Evolutionary conservation across 768 basidiomycete genomes (phyloP).

Genomic region (Mycena metata): DNA sequence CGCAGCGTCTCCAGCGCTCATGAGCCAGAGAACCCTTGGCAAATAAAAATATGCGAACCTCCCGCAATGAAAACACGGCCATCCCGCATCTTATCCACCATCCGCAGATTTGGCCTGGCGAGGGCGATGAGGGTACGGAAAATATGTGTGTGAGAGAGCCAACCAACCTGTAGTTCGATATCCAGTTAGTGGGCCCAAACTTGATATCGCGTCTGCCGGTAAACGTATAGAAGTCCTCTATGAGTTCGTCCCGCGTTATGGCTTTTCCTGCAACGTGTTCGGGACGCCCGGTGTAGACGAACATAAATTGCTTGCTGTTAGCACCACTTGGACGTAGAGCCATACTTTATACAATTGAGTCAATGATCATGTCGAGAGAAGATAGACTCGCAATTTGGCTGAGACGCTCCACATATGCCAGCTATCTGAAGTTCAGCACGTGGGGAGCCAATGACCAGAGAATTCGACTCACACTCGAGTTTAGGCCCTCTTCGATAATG

Average conservation of each 20-base stretch:
- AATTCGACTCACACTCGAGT: conserved; percentile 42
- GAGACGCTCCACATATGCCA: too few relatives aligned
- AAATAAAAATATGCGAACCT: conserved; percentile 46
- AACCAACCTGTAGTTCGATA: conserved; percentile 46
- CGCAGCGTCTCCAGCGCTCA: conserved; percentile 52
- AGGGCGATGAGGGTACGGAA: conserved; percentile 26
- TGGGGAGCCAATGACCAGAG: too few relatives aligned
- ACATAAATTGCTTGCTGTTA: too few relatives aligned
- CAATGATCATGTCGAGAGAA: too few relatives aligned
- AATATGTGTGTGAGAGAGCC: neutral
- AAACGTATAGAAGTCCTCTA: conserved; percentile 44
- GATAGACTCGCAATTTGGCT: too few relatives aligned
- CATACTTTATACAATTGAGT: too few relatives aligned
- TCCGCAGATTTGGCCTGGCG: conserved; percentile 59
- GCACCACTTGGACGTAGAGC: too few relatives aligned
- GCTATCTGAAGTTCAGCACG: too few relatives aligned
- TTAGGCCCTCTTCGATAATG: conserved; percentile 47
- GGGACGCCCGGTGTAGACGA: too few relatives aligned
- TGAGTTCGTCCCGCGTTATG: conserved; percentile 42
- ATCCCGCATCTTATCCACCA: conserved; percentile 56
- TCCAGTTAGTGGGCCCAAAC: conserved; percentile 45
- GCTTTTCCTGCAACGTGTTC: too few relatives aligned
- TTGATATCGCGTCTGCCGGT: conserved; percentile 48
- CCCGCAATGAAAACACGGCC: conserved; percentile 63
- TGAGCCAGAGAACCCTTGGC: neutral